Base-by-base conservation (phyloP, 495 filamentous ascomycete genomes). In the Thermothielavioides terrestris region DNA sequence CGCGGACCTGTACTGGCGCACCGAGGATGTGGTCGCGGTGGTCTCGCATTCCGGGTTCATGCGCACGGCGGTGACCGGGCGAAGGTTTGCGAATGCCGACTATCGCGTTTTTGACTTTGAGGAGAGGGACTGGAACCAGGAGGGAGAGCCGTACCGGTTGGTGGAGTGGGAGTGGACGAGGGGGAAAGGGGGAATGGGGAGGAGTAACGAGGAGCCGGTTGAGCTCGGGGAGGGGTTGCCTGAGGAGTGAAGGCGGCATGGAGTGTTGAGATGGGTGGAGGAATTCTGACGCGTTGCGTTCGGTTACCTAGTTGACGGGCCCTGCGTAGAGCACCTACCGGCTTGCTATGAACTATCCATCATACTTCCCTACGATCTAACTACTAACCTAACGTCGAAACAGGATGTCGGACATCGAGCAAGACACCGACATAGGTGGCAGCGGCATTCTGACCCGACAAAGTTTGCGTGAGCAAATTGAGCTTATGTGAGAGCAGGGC, bases 21-120 rank as follows among this genome's bases (percentile, higher is more conserved):
- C 69, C 0, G 78, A 80, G 62, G 39, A 42, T 8, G 41, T 75
- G 38, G 71, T 81, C 48, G 62, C 77, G 5, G 77, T 80, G 2
- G 71, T 81, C 4, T 71, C 69, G 37, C 79, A 82, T 55, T 76
- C 76, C 1, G 77, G 68, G 8, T 81, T 82, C 53, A 46, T 81
- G 52, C 57, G 77, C 14, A 48, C 67, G 18, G 68, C 56, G 1
- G 68, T 82, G 10, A 62, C 65, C 11, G 63, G 69, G 12, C 63
- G 63, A 18, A 63, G 64, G 59, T 80, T 70, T 53, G 66, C 62
- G 25, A 81, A 81, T 53, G 79, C 75, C 9, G 79, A 82, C 56
- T 82, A 74, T 51, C 68, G 79, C 10, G 63, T 80, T 36, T 82
- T 80, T 50, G 73, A 80, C 4, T 75, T 79, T 42, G 72, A 63